Base-by-base conservation (phyloP, 139 green algal species). In the Haematococcus sp. region DNA sequence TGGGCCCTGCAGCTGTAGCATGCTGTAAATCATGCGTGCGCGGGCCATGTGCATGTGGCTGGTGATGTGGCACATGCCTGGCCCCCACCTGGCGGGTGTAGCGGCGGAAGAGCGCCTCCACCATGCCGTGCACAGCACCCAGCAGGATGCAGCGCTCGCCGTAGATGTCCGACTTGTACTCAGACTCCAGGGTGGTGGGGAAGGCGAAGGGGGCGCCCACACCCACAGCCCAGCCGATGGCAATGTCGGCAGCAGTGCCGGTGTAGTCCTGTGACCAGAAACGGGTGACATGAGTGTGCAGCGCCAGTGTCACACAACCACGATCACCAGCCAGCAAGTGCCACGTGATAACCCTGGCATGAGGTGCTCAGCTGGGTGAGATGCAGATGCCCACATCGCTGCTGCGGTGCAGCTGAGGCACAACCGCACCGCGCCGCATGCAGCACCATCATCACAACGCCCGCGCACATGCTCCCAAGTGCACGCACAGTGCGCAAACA, bases 101-200 rank as follows among this genome's bases (percentile, higher is more conserved):
- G 70, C 95, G 81, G 46, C 91, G 77, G 91, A 97, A 99, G 15
- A 99, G 91, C 9, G 88, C 90, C 88, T 99, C 96, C 66, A 98
- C 93, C 76, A 98, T 94, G 80, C 96, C 96, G 83, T 99, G 96
- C 76, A 99, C 96, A 33, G 88, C 96, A 32, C 96, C 96, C 83
- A 99, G 92, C 75, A 99, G 86, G 76, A 97, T 94, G 84, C 88
- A 96, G 76, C 95, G 90, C 91, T 99, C 96, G 77, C 96, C 96
- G 76, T 98, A 99, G 86, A 99, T 99, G 88, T 99, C 96, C 17
- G 79, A 92, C 88, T 97, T 86, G 92, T 99, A 99, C 90, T 99
- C 96, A 54, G 81, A 92, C 87, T 99, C 96, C 71, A 99, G 88
- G 13, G 96, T 99, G 61, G 96, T 99, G 65, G 74, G 76, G 88